Conservation (phyloP, 768 basidiomycete genomes). For the Mycena capillaripes region DNA sequence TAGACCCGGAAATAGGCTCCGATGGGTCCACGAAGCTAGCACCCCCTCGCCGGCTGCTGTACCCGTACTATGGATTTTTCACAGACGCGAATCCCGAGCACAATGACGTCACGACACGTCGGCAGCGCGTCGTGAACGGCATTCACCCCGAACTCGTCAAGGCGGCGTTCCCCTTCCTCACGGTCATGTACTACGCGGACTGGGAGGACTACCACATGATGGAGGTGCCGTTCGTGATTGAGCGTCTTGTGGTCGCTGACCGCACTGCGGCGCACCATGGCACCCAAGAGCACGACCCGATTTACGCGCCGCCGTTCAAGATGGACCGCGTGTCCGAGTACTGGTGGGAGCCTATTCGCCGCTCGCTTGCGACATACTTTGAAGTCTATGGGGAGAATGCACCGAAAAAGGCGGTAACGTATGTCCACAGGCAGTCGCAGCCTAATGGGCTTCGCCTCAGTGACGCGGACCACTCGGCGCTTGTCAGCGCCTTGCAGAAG, state of each 20-base stretch:
- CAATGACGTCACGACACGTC: conserved; percentile 52
- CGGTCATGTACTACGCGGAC: conserved; percentile 77
- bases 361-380: conserved; percentile 59
- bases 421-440: conserved; percentile 74
- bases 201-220: conserved; percentile 83
- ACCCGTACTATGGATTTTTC: conserved; percentile 78
- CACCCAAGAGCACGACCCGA: conserved; percentile 50
- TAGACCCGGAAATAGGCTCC: conserved; percentile 49
- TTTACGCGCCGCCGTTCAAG: conserved; percentile 59
- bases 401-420: conserved; percentile 70
- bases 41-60: conserved; percentile 80
- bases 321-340: conserved; percentile 58
- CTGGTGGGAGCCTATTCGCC: conserved; percentile 80
- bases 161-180: conserved; percentile 80
- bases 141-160: conserved; percentile 83
- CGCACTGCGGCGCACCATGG: conserved; percentile 70
- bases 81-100: conserved; percentile 58
- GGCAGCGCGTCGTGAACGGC: conserved; percentile 68
- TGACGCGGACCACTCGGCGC: conserved; percentile 67
- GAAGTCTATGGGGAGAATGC: conserved; percentile 46
- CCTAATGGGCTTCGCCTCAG: conserved; percentile 63
- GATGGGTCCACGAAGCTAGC: conserved; percentile 67
- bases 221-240: conserved; percentile 78
- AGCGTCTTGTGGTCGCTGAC: conserved; percentile 85
- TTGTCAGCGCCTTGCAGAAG: conserved; percentile 69